Base-by-base conservation (phyloP, 768 basidiomycete species). In the Hygrophorus pudorinus region DNA sequence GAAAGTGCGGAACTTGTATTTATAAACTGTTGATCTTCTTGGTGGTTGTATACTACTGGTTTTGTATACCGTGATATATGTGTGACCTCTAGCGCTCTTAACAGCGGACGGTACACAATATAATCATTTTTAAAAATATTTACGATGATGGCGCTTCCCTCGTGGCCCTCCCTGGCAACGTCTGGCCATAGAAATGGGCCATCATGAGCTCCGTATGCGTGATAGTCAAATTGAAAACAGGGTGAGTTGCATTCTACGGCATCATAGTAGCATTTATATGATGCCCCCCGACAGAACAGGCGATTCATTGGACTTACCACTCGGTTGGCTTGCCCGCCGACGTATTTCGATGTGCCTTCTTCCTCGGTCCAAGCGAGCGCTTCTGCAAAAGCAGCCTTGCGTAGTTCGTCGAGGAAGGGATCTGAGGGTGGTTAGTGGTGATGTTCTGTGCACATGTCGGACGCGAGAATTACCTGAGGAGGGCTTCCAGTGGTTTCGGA, bases 241-340 rank as follows among this genome's bases (percentile, higher is more conserved):
- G 87, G 48, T 86, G 83, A 0, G 83, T 85, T 5, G 86, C 84
- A 53, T 91, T 91, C 85, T 89, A 48, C 4, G 9, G 13, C 12
- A 24, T 31, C 13, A 38, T 9, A n/a, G 2, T 17, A 9, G 32
- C 5, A 14, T 20, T n/a, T n/a, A 14, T n/a, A n/a, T n/a, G n/a
- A n/a, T 14, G 30, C 20, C 28, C 2, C n/a, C 34, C 17, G 48
- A 8, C n/a, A 18, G 45, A 43, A 32, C n/a, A 33, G 4, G 12
- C 30, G 20, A 6, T 29, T 38, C 24, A 24, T 24, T 24, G 3
- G 14, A 65, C 81, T 48, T 53, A 85, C 79, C 41, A 87, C 65
- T 9, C 81, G 65, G 59, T 84, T 87, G 5, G 56, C 66, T n/a
- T 63, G 54, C 0, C 75, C 78, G 8, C 86, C 85, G 10, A 85